These are phyloP conservation scores for Sugiyamaella marilandica DNA, from an alignment of 805 yeast genomes.

Conservation along the genomic window DNA sequence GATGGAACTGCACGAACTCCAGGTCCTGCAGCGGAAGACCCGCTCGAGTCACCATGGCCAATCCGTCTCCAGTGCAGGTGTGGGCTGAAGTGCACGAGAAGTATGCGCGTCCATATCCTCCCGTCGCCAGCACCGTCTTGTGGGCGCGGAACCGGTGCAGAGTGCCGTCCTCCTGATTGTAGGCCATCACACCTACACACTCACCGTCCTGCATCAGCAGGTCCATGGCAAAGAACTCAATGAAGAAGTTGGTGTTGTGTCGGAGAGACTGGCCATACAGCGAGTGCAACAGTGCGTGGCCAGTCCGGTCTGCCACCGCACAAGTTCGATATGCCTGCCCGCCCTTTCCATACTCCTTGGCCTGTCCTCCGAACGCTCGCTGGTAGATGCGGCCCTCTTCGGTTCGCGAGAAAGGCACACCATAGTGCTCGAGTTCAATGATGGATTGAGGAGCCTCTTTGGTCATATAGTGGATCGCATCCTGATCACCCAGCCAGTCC, in stretches of 20 bases:
- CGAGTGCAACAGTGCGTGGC: slow-evolving; percentile 94
- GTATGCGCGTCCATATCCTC: slow-evolving; percentile 98
- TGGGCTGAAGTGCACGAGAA: slow-evolving; percentile 99
- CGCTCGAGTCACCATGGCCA: slow-evolving; percentile 97
- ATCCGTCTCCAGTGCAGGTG: slow-evolving; percentile 99
- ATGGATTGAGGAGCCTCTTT: slow-evolving; percentile 95
- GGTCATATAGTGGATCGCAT: slow-evolving; percentile 98
- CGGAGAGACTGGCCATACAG: slow-evolving; percentile 93
- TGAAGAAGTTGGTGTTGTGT: slow-evolving; percentile 96
- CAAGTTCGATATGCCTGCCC: slow-evolving; percentile 99
- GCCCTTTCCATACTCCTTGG: slow-evolving; percentile 92
- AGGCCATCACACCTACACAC: slow-evolving; percentile 95
- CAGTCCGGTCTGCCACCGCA: slow-evolving; percentile 99
- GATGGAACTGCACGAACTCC: slow-evolving; percentile 98
- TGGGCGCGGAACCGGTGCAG: slow-evolving; percentile 96
- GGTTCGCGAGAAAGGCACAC: slow-evolving; percentile 97
- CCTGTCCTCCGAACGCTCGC: slow-evolving; percentile 98
- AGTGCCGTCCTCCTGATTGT: slow-evolving; percentile 98
- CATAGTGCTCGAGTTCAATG: slow-evolving; percentile 95
- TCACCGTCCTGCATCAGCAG: slow-evolving; percentile 91
- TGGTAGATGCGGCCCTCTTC: slow-evolving; percentile 96
- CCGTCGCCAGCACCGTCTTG: slow-evolving; percentile 94
- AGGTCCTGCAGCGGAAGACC: slow-evolving; percentile 96
- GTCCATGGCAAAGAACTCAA: slow-evolving; percentile 95
- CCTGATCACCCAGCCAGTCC: slow-evolving; percentile 99